Evolutionary conservation across 129 eudicot species (phyloP), one percentile per base, ranked within the genome.

Genomic region (Kitagawia praeruptora): DNA sequence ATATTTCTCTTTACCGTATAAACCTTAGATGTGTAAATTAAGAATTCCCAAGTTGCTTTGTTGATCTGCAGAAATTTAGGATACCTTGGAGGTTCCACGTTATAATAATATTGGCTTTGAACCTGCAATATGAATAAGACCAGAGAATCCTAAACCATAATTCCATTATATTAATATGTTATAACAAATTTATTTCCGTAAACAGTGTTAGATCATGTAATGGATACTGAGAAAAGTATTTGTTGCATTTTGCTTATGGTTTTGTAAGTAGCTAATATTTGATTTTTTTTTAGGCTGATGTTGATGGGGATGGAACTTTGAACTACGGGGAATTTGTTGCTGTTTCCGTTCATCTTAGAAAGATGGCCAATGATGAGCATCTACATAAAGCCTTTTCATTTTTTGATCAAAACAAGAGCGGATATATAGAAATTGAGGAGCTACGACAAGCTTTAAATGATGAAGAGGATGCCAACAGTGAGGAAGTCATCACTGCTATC

Each of bases 341-440:
- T 61, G 87, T 89, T 37, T 83, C 86, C 70, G 88, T 89, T 69
- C 97, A 91, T 87, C 85, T 91, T 14, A 84, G 79, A 61, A 91
- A 84, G 78, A 84, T 91, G 92, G 92, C 86, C 75, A 91, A 91
- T 53, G 93, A 89, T 80, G 97, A 91, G 70, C 93, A 91, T 80
- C 82, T 89, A 27, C 90, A 86, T 78, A 91, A 91, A 85, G 93
- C 93, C 6, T 91, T 89, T 83, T 77, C 90, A 21, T 86, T 86
- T 77, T 91, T 91, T 86, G 92, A 91, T 82, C 74, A 77, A 74
- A 89, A 92, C 81, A 66, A 82, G 75, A 86, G 85, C 69, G 97
- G 97, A 70, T 92, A 73, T 82, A 92, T 92, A 58, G 97, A 92
- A 77, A 79, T 88, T 21, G 93, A 87, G 38, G 97, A 91, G 83